Conservation (phyloP, 139 green algal genomes). For the Axilococcus clingmanii region DNA sequence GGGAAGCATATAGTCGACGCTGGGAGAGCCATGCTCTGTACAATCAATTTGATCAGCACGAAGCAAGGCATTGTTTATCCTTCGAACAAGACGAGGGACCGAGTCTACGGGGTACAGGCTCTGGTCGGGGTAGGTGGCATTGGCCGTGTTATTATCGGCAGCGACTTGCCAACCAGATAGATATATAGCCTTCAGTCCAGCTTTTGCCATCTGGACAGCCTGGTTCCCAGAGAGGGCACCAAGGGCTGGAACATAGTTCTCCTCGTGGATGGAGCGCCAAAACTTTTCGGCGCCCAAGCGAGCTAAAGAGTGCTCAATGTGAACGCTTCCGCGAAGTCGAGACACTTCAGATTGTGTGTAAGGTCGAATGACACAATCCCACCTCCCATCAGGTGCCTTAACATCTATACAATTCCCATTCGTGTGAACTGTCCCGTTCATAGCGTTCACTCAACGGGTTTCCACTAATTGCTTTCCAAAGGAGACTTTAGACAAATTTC, state of each 20-base stretch:
- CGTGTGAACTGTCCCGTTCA: too few species aligned
- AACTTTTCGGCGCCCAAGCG: slow-evolving; percentile 54
- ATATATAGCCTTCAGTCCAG: slow-evolving; percentile 84
- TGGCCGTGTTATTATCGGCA: slow-evolving; percentile 57
- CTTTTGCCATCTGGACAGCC: slow-evolving; percentile 33
- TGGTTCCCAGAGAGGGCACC: slow-evolving; percentile 62
- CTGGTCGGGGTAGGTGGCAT: slow-evolving; percentile 76
- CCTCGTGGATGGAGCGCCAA: slow-evolving; percentile 59
- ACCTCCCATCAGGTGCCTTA: slow-evolving; percentile 6
- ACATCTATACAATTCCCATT: too few species aligned
- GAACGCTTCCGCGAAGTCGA: slow-evolving; percentile 53
- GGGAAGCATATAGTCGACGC: slow-evolving; percentile 46
- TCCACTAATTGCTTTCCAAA: too few species aligned
- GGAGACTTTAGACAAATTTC: too few species aligned
- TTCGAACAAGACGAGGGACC: slow-evolving; percentile 53
- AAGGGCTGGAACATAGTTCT: slow-evolving; percentile 64
- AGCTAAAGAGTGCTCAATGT: slow-evolving; percentile 61
- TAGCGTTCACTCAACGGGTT: too few species aligned
- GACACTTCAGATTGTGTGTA: slow-evolving; percentile 46
- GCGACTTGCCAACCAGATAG: slow-evolving; percentile 83
- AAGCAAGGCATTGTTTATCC: slow-evolving; percentile 65
- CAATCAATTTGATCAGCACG: slow-evolving; percentile 70
- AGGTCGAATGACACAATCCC: slow-evolving; percentile 23
- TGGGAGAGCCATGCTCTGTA: slow-evolving; percentile 48
- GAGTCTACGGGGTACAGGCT: slow-evolving; percentile 67